These are phyloP conservation scores for Orbilia oligospora DNA, from an alignment of 2,329 filamentous ascomycete genomes.

Conservation along the genomic window DNA sequence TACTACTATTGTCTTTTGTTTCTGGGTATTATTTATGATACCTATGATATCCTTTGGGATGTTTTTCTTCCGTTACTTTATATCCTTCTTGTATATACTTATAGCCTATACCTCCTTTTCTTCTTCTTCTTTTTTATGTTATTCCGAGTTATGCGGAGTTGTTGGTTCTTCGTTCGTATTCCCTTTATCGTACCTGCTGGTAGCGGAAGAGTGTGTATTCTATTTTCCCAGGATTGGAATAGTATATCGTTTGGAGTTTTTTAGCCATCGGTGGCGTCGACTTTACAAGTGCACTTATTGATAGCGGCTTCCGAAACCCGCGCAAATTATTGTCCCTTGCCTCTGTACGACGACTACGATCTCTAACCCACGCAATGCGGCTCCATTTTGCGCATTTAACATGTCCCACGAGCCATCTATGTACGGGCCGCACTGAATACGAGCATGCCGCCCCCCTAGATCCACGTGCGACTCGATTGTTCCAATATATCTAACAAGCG, in stretches of 20 bases:
- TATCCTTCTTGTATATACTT: constrained; percentile 47
- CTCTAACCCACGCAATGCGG: constrained; percentile 21
- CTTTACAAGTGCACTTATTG: not conserved
- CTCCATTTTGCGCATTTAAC: constrained; percentile 4
- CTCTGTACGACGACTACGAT: not conserved
- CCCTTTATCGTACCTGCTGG: not conserved
- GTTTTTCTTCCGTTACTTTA: constrained; percentile 2
- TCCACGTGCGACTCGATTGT: not conserved
- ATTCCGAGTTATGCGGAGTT: constrained; percentile 37
- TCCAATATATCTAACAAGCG: not conserved
- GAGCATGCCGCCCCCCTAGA: not conserved
- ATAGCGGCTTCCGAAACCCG: not conserved
- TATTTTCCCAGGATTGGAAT: constrained; percentile 32
- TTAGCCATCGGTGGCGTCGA: constrained; percentile 28
- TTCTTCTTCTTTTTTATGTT: constrained; percentile 10
- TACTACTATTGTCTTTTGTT: constrained; percentile 14
- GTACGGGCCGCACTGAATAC: too few relatives aligned
- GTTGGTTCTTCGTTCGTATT: constrained; percentile 25
- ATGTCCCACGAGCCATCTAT: not conserved
- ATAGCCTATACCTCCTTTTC: not conserved
- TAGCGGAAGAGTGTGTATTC: constrained; percentile 35
- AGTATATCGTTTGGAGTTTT: constrained; percentile 16
- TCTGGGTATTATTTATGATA: constrained; percentile 17
- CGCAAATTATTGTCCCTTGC: not conserved
- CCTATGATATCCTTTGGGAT: constrained; percentile 19